Base-by-base conservation (phyloP, 1,284 basidiomycete genomes). In the Leccinum pachyderme region DNA sequence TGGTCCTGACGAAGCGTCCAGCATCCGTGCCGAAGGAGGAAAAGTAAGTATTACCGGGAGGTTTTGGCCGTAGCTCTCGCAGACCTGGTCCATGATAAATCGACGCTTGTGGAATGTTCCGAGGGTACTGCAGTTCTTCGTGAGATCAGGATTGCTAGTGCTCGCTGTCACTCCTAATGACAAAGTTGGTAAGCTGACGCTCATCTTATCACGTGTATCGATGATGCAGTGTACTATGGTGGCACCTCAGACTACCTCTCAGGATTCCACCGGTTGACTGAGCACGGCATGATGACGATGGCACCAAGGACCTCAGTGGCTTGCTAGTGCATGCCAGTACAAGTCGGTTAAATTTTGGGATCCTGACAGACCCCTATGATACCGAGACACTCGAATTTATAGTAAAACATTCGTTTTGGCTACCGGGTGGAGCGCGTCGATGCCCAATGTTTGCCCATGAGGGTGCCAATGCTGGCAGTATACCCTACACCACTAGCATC, bases 1-100 rank as follows among this genome's bases (percentile, higher is more conserved):
- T 84, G 82, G 61, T 84, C 83, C 82, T 84, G 57, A 49, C 46
- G 53, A 53, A 44, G 46, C 5, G 43, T 52, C 68, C 50, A 69
- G 53, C 35, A 41, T 49, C 22, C 9, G 37, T 8, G 39, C 7
- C 11, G 33, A 49, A 31, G 28, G 39, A 50, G 25, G 31, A 13
- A 50, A 52, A 48, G 46, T 43, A 31, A 35, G 53, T 24, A 56
- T 73, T 72, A 83, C 81, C 63, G 81, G 81, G 55, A 83, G 73
- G 39, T 62, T 64, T 63, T 74, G 70, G 35, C 82, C 82, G 60
- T 78, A 84, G 29, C 67, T 71, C 59, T 74, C 67, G 45, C 12
- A n/a, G 24, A 54, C 44, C 28, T 57, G 59, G 41, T 71, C 53
- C 68, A 69, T 47, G 15, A 45, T 25, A 6, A 27, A n/a, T 45